phyloP scores from a whole-genome alignment of 2,329 filamentous ascomycete genomes.

The Thermomyces lanuginosus region DNA sequence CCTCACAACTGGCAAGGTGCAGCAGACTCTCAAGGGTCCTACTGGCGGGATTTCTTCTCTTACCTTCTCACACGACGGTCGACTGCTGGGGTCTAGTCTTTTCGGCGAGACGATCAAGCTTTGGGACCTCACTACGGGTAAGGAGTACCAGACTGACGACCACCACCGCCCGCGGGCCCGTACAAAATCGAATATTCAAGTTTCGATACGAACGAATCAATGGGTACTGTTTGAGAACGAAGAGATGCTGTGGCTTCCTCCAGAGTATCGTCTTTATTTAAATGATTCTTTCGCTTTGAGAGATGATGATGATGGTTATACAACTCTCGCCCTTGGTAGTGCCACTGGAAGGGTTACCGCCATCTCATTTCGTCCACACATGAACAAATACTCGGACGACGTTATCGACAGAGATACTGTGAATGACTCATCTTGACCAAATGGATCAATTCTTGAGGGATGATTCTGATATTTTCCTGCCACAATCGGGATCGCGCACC shows the following conservation, averaged over 20 bases:
- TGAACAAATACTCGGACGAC: too few species aligned
- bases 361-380: too few species aligned
- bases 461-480: slow-evolving; percentile 24
- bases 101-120: slow-evolving; percentile 2
- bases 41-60: slow-evolving; percentile 1
- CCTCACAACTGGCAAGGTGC: slow-evolving; percentile 1
- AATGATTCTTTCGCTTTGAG: too few species aligned
- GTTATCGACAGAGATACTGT: too few species aligned
- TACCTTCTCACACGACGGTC: slow-evolving; percentile 1
- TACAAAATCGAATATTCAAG: slow-evolving; percentile 1
- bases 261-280: slow-evolving; percentile 5
- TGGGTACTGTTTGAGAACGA: slow-evolving; percentile 3
- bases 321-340: too few species aligned
- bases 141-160: neutral
- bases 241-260: slow-evolving; percentile 4
- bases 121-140: slow-evolving; percentile 5
- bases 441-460: too few species aligned
- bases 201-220: slow-evolving; percentile 1
- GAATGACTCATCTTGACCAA: too few species aligned
- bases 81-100: slow-evolving; percentile 9
- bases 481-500: slow-evolving; percentile 39
- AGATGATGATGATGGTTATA: too few species aligned
- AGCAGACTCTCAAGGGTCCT: slow-evolving; percentile 3
- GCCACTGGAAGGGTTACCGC: too few species aligned
- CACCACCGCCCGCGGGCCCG: neutral